Evolutionary conservation across 2,329 filamentous ascomycete species (phyloP), one percentile per base, ranked within the genome.

Genomic region (Fusarium praegraminearum): DNA sequence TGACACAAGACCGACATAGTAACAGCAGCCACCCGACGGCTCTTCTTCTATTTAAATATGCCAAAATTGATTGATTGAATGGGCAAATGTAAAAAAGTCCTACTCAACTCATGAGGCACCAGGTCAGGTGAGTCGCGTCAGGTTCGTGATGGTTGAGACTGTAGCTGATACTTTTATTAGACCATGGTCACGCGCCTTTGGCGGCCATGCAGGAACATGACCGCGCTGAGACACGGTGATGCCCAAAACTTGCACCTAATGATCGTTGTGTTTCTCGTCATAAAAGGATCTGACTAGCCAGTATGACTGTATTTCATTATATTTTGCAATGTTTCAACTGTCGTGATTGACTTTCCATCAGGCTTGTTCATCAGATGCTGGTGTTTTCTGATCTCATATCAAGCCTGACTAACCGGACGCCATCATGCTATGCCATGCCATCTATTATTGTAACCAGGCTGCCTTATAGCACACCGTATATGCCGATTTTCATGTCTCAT

Each of bases 71-170:
- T 26, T 30, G 38, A 26, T 20, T n/a, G 9, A 36, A 32, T 22
- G 28, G 20, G 15, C 5, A 32, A 32, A 9, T 22, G 20, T 6
- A 15, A 30, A 10, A 26, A 6, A 44, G 22, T 13, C 13, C 33
- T 30, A 50, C 28, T 47, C 20, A 24, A 40, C 44, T 50, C 55
- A 55, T 57, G 67, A 45, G 62, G 41, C 18, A 45, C 47, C 40
- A 65, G 52, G 67, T 70, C 67, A 70, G 67, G 67, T 70, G 67
- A 68, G 58, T 38, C 67, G 67, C 55, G 64, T 70, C 67, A 71
- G 67, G 47, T 71, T 69, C 64, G 67, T 32, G 67, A 65, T 52
- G 47, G 63, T 47, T 71, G 51, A 69, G 47, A 69, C 59, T 8
- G 44, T 71, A 41, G 53, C 70, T 70, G 67, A 70, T 70, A 24